Evolutionary conservation across 805 yeast genomes (phyloP), one percentile per base, ranked within the genome.

Genomic region (Wickerhamomyces kurtzmanii): DNA sequence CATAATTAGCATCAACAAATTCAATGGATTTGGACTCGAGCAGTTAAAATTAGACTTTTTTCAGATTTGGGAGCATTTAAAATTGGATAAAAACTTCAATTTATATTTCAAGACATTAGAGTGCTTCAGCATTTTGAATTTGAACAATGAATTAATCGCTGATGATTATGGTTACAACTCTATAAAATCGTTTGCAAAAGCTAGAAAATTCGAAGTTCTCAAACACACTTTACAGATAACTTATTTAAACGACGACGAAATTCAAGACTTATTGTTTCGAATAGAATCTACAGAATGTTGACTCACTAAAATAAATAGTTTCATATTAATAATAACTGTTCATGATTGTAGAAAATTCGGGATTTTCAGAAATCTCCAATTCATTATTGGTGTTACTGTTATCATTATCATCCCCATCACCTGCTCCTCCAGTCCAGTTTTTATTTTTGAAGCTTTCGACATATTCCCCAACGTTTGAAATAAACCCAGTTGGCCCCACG

Each of bases 401-500:
- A n/a, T n/a, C n/a, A n/a, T n/a, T n/a, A n/a, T n/a, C 21, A 22
- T 19, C 31, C 8, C 27, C 36, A 18, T 20, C 27, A 13, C 24
- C 39, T 5, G 24, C 22, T 8, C 17, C 15, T 10, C 23, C 32
- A 6, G 22, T 20, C n/a, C 39, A 13, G 8, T 47, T 45, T 41
- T 47, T 47, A 27, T 47, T 56, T 5, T 51, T 53, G 29, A 71
- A 53, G 28, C 55, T 59, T 11, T 67, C 74, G 21, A 72, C 54
- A 55, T 68, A 56, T 31, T 75, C 84, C 23, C 76, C 68, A 5
- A 78, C 68, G 12, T 80, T 75, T 14, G 75, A 65, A 13, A 79
- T 54, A 59, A 78, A 56, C 0, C 87, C 86, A 0, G 87, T 72
- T 0, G 86, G 82, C 0, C 87, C 87, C 21, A 75, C 77, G 50